Conservation (phyloP, 2,329 filamentous ascomycete genomes). For the Myotisia sp. region DNA sequence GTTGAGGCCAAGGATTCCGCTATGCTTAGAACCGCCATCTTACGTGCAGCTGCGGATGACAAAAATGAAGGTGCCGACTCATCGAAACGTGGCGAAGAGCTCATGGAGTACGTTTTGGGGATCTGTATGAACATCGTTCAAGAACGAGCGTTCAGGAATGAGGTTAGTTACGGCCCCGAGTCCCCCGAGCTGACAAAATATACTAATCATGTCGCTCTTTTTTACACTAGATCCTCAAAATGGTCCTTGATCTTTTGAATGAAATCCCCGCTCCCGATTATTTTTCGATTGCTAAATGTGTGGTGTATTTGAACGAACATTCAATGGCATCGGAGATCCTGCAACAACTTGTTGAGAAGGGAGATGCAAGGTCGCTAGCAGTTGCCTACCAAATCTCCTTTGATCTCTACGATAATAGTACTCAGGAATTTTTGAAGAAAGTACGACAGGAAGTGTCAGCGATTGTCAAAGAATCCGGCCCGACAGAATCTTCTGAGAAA, state of each 20-base stretch:
- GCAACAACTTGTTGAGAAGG: constrained; percentile 63
- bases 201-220: constrained; percentile 4
- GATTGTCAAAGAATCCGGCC: constrained; percentile 28
- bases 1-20: constrained; percentile 88
- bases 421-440: constrained; percentile 87
- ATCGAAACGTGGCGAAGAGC: constrained; percentile 58
- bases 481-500: constrained; percentile 34
- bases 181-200: background rate
- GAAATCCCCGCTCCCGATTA: constrained; percentile 88
- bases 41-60: constrained; percentile 76
- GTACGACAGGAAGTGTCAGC: constrained; percentile 67
- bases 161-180: constrained; percentile 29
- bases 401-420: constrained; percentile 95
- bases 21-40: constrained; percentile 71
- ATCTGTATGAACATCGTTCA: constrained; percentile 98
- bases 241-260: constrained; percentile 90
- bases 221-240: constrained; percentile 57
- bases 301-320: constrained; percentile 87
- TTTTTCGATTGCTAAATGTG: constrained; percentile 95
- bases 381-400: constrained; percentile 96
- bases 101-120: constrained; percentile 90
- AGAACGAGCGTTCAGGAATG: constrained; percentile 68
- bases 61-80: constrained; percentile 49
- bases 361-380: constrained; percentile 62
- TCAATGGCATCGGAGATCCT: constrained; percentile 81